These are phyloP conservation scores for Tuber magnatum DNA, from an alignment of 495 filamentous ascomycete species.

Conservation along the genomic window DNA sequence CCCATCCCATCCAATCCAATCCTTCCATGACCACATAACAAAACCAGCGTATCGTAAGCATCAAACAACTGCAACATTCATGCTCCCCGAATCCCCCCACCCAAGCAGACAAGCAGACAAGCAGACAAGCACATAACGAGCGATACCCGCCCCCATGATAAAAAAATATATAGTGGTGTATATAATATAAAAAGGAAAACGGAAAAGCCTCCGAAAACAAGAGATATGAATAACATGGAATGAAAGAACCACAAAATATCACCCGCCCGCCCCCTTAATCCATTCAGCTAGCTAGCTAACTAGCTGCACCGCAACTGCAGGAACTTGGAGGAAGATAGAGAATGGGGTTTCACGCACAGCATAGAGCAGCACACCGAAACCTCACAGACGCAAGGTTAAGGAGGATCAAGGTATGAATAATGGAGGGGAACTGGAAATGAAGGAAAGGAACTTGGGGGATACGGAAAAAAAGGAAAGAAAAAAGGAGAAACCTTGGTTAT, in stretches of 20 bases:
- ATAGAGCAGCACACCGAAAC: neutral
- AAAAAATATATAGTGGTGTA: neutral
- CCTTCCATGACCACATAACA: neutral
- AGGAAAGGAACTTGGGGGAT: slow-evolving; percentile 5
- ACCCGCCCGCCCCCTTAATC: neutral
- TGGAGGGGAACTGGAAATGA: slow-evolving; percentile 2
- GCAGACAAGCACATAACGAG: neutral
- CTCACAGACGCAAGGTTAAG: neutral
- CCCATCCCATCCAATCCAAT: neutral
- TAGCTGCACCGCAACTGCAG: neutral
- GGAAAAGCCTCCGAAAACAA: neutral
- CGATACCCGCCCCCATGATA: neutral
- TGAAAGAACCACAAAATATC: neutral
- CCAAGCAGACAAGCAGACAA: neutral
- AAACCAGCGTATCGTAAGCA: neutral
- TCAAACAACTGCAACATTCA: neutral
- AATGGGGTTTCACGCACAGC: neutral
- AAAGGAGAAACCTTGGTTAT: neutral
- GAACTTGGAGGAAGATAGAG: neutral
- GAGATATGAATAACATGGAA: neutral
- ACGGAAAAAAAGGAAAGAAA: slow-evolving; percentile 1
- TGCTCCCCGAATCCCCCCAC: neutral
- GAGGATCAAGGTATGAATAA: neutral
- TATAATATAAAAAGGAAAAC: neutral
- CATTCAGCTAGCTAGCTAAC: neutral